Base-by-base conservation (phyloP, 2,329 filamentous ascomycete genomes). In the Fusarium liriodendri region DNA sequence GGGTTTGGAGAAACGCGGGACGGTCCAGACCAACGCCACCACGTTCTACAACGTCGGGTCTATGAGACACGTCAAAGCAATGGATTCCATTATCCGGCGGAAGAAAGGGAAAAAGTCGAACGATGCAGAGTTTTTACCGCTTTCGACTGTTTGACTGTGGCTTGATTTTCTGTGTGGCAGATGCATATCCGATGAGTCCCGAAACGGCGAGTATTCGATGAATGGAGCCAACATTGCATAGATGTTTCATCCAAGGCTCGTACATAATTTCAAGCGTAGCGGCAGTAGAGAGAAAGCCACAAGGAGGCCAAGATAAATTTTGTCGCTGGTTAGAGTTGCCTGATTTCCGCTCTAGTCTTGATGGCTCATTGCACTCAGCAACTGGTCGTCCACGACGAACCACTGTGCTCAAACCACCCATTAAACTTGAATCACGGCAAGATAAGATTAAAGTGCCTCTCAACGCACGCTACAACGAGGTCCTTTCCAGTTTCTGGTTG, bases 1-100 rank as follows among this genome's bases (percentile, higher is more conserved):
- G 66, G 27, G 29, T 5, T 58, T 32, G 8, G n/a, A 42, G 22
- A n/a, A 60, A 64, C 8, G 50, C 32, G 29, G 18, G n/a, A 22
- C 14, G 58, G 72, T 69, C 72, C 32, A 68, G 69, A 73, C 64
- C 58, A 42, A 27, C 35, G 29, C 70, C 65, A 69, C 61, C 20
- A 58, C 66, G 55, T 69, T 62, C 40, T 29, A 50, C 45, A 61
- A 55, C 50, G 32, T 57, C 33, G n/a, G 33, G 18, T 47, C 14
- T 47, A n/a, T 52, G 55, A 66, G 29, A 62, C 63, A 61, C 16
- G 6, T 7, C 4, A 13, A 50, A 52, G 52, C 50, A 25, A 18
- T 20, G 11, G 60, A 69, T 74, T 18, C 64, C 64, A 72, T 64
- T 35, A 18, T 47, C 9, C 13, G 18, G 27, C 54, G 35, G 9